Evolutionary conservation across 345 rosid species (phyloP).

Genomic region (Conringia planisiliqua): DNA sequence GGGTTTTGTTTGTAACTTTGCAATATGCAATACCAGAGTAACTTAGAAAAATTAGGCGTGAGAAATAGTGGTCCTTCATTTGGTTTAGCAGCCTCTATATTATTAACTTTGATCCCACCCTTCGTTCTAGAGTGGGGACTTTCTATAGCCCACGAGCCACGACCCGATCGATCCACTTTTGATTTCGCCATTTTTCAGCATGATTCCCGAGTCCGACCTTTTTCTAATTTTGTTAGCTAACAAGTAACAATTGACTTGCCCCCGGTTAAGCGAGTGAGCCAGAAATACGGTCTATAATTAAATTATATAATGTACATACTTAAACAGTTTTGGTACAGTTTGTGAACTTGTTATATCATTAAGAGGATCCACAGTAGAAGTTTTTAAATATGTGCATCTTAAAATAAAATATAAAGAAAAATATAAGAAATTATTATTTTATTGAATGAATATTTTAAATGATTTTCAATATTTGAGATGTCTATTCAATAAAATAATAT

Average conservation of each 20-base stretch:
- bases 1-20: background rate
- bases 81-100: constrained; percentile 15
- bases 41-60: constrained; percentile 15
- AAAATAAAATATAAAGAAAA: no score
- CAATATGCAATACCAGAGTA: background rate
- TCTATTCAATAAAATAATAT: no score
- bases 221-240: background rate
- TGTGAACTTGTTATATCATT: background rate
- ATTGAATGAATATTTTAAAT: no score
- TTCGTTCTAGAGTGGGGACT: constrained; percentile 17
- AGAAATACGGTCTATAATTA: background rate
- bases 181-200: background rate
- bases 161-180: background rate
- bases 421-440: no score
- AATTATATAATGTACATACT: background rate
- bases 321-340: background rate
- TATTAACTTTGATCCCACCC: constrained; percentile 1
- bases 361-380: no score
- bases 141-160: background rate
- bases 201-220: background rate
- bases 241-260: background rate
- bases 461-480: no score
- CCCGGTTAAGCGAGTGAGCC: background rate
- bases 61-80: constrained; percentile 4
- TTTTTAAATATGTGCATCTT: no score